These are phyloP conservation scores for Rhodotorula sp. DNA, from an alignment of 1,284 basidiomycete genomes.

Conservation along the genomic window DNA sequence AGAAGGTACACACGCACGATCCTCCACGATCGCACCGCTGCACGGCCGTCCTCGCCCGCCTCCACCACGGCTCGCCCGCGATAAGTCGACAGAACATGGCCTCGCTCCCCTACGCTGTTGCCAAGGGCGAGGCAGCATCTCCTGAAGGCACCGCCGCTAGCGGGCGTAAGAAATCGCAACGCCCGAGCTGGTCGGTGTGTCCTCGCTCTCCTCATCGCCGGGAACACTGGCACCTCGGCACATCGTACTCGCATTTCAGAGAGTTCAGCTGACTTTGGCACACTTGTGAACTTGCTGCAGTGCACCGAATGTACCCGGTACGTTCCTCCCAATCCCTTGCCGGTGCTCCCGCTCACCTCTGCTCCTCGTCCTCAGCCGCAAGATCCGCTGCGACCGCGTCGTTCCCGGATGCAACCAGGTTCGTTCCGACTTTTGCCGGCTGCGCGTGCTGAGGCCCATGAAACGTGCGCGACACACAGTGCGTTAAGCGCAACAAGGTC, in stretches of 20 bases:
- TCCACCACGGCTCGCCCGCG: background rate
- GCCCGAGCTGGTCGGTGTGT: conserved; percentile 9
- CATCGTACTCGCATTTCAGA: too few species aligned
- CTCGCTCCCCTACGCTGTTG: too few species aligned
- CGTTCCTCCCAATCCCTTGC: background rate
- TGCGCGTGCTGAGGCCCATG: background rate
- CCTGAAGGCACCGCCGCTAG: background rate
- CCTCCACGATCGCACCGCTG: background rate
- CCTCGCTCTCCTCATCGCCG: background rate
- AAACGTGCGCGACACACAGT: conserved; percentile 12
- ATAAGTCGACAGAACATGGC: too few species aligned
- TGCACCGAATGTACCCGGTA: conserved; percentile 35
- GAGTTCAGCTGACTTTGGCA: too few species aligned
- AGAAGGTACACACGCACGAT: too few species aligned
- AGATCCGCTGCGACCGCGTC: conserved; percentile 37
- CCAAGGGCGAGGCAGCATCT: background rate
- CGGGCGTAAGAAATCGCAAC: conserved; percentile 3
- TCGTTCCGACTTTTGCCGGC: too few species aligned
- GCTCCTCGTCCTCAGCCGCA: conserved; percentile 5
- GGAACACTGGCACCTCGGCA: too few species aligned
- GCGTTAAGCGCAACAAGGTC: conserved; percentile 33
- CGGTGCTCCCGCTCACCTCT: too few species aligned
- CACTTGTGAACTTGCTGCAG: conserved; percentile 1
- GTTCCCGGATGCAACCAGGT: conserved; percentile 23
- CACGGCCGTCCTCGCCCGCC: background rate